A percentile compares a stretch with the other conserved stretches of the same genome.
phyloP scores from a whole-genome alignment of 2,329 filamentous ascomycete species.

The Lachnellula subtilissima region DNA sequence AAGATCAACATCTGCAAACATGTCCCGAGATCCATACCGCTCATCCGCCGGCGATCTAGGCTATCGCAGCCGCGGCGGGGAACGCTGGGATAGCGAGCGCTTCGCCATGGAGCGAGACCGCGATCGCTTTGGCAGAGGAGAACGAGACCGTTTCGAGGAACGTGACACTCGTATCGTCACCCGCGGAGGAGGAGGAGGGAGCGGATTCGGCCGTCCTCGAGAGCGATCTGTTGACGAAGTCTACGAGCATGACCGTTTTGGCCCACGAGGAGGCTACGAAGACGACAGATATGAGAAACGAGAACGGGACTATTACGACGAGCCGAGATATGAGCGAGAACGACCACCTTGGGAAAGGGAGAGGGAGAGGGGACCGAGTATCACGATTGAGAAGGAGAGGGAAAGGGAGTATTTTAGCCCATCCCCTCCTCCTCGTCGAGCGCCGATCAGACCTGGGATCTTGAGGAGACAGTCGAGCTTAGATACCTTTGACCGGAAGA shows the following conservation, averaged over 20 bases:
- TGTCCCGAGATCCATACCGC: conserved; percentile 32
- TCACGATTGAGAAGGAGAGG: conserved; percentile 28
- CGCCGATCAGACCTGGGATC: conserved; percentile 57
- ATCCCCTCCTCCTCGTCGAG: conserved; percentile 20
- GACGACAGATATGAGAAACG: conserved; percentile 35
- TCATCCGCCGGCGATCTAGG: conserved; percentile 34
- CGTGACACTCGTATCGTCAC: conserved; percentile 41
- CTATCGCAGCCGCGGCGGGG: conserved; percentile 27
- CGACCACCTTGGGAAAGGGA: conserved; percentile 32
- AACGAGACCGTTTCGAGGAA: conserved; percentile 42
- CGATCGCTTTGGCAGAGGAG: conserved; percentile 34
- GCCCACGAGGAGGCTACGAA: conserved; percentile 25
- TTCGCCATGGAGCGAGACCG: conserved; percentile 43
- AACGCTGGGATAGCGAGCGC: conserved; percentile 53
- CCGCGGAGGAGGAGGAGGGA: conserved; percentile 34
- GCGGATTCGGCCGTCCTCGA: conserved; percentile 31
- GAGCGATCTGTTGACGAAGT: conserved; percentile 47
- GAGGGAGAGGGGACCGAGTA: conserved; percentile 24
- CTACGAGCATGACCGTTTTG: conserved; percentile 46
- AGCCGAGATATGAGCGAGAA: conserved; percentile 48
- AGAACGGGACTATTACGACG: conserved; percentile 39
- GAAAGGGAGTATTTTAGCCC: conserved; percentile 24
- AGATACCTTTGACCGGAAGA: conserved; percentile 78
- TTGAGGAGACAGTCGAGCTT: conserved; percentile 81
- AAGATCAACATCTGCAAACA: conserved; percentile 7